Evolutionary conservation across 2,329 filamentous ascomycete genomes (phyloP), one percentile per base, ranked within the genome.

Genomic region (Ophiostoma ips): DNA sequence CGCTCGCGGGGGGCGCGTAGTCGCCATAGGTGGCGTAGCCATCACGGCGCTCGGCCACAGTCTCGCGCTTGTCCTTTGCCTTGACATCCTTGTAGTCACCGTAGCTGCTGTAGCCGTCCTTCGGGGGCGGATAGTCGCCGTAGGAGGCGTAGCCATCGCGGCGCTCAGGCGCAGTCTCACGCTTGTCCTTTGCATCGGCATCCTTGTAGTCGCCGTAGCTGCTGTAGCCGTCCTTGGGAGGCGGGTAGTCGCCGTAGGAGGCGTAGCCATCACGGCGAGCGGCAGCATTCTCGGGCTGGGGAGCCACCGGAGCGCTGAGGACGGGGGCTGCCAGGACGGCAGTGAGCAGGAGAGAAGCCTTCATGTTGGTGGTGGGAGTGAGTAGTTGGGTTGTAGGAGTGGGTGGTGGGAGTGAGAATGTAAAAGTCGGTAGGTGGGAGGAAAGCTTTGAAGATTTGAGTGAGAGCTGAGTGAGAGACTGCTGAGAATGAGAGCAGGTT

Each of bases 131-230:
- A 35, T 55, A 56, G 31, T 46, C 36, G 45, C 51, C 53, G 35
- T 56, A 55, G 10, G 13, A 34, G 45, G 24, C 36, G 33, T 50
- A 53, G 48, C 19, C 36, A 16, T 38, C n/a, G n/a, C n/a, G n/a
- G n/a, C n/a, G n/a, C n/a, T n/a, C n/a, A n/a, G n/a, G n/a, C n/a
- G n/a, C n/a, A n/a, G n/a, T 50, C 10, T 45, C 37, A 5, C 21
- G 37, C 12, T 46, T n/a, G n/a, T n/a, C n/a, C n/a, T n/a, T n/a
- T n/a, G 30, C 46, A n/a, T 21, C 46, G 10, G 18, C 31, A 12
- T 15, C 13, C 31, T 46, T 46, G 48, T 55, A 56, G 24, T 46
- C 36, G 34, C 51, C 53, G 35, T 56, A 55, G 16, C 12, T 37
- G 44, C 21, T 38, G 18, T 50, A 54, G 49, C 33, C 40, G 18